Percentiles rank a stretch among this genome's conserved stretches.
Conservation (phyloP, 192 early-diverging fungal genomes). For the Backusella morwellensis region DNA sequence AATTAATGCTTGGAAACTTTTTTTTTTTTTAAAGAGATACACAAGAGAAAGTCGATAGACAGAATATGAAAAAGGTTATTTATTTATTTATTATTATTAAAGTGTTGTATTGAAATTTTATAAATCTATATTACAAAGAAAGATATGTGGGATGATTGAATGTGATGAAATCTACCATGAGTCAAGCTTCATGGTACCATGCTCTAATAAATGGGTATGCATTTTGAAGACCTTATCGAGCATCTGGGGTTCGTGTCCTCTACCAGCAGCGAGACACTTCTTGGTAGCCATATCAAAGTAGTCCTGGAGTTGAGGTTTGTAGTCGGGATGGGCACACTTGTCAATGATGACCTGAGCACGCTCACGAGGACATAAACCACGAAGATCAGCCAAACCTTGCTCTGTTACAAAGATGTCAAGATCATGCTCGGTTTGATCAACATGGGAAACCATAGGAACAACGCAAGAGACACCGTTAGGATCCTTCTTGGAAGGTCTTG, state of each 20-base stretch:
- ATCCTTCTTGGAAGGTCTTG: constrained; percentile 35
- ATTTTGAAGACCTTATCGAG: constrained; percentile 44
- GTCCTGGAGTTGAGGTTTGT: constrained; percentile 33
- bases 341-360: constrained; percentile 38
- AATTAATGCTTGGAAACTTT: neutral
- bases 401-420: constrained; percentile 41
- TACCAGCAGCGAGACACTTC: constrained; percentile 30
- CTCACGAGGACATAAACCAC: constrained; percentile 38
- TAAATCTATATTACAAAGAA: neutral
- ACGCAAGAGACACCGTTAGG: constrained; percentile 37
- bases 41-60: neutral
- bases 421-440: constrained; percentile 43
- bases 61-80: neutral
- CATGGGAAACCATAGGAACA: constrained; percentile 38
- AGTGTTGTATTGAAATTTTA: neutral
- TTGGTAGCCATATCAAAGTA: constrained; percentile 37
- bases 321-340: constrained; percentile 41
- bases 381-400: constrained; percentile 41
- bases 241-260: constrained; percentile 40
- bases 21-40: neutral
- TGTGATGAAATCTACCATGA: constrained; percentile 28
- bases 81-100: neutral
- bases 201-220: constrained; percentile 36
- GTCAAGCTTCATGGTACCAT: constrained; percentile 42
- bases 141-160: neutral